Conservation (phyloP, 768 basidiomycete species). For the Suillus bovinus region DNA sequence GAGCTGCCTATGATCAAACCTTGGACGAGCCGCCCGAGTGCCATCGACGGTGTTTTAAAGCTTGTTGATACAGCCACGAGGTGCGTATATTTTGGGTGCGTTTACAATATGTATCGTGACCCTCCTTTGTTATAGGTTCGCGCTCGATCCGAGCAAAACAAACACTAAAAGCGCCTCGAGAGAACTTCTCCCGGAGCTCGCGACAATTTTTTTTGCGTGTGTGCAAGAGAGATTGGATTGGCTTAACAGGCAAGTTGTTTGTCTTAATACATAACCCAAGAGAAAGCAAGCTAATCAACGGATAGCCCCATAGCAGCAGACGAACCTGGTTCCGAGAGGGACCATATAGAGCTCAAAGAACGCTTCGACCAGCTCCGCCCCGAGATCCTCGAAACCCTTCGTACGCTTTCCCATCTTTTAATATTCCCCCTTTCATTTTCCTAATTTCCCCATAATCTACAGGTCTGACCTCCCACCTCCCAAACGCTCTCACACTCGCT, state of each 20-base stretch:
- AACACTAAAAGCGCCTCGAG: conserved; percentile 14
- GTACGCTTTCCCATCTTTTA: conserved; percentile 43
- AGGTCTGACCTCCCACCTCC: conserved; percentile 69
- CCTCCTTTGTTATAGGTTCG: neutral
- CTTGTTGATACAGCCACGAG: conserved; percentile 69
- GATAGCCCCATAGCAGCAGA: conserved; percentile 46
- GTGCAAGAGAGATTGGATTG: conserved; percentile 69
- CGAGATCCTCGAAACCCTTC: conserved; percentile 75
- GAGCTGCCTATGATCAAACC: conserved; percentile 67
- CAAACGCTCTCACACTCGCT: conserved; percentile 78
- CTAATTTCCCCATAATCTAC: neutral
- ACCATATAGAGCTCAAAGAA: conserved; percentile 59
- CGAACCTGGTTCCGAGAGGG: conserved; percentile 51
- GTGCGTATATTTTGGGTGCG: neutral
- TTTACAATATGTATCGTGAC: neutral
- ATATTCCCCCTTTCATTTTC: conserved; percentile 5
- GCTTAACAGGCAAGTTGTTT: conserved; percentile 53
- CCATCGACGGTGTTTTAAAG: conserved; percentile 68
- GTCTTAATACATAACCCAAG: neutral
- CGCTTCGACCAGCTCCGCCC: conserved; percentile 73
- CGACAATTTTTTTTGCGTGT: conserved; percentile 61
- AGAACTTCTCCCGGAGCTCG: conserved; percentile 63
- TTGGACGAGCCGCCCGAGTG: conserved; percentile 75
- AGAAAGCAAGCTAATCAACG: conserved; percentile 3
- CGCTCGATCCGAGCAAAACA: conserved; percentile 3